Evolutionary conservation across 2,329 filamentous ascomycete species (phyloP).

Genomic region (Capronia coronata): DNA sequence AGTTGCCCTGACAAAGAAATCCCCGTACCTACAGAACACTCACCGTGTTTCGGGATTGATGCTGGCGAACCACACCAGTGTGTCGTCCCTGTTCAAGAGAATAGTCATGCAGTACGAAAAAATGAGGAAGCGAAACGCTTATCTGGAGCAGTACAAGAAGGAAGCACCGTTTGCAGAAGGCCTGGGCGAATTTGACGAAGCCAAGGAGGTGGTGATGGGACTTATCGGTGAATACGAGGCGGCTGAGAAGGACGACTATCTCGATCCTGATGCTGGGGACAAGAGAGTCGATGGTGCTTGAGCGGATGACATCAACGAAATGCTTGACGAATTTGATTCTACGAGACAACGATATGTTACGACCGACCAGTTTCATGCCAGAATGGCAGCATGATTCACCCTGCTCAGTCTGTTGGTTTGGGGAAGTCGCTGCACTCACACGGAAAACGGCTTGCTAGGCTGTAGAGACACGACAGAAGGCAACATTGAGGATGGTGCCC

Average conservation of each 20-base stretch:
- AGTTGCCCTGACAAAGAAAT: constrained; percentile 92
- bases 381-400: not conserved
- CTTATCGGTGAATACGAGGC: constrained; percentile 93
- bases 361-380: not conserved
- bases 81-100: constrained; percentile 91
- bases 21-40: constrained; percentile 88
- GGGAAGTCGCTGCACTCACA: not conserved
- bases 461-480: too few relatives aligned
- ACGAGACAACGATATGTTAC: not conserved
- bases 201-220: constrained; percentile 82
- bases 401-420: not conserved
- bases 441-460: not conserved
- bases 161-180: constrained; percentile 89
- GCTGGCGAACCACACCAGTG: constrained; percentile 96
- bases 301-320: not conserved
- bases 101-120: constrained; percentile 89
- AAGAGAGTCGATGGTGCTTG: constrained; percentile 20
- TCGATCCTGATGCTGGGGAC: constrained; percentile 58
- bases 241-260: constrained; percentile 82
- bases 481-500: too few relatives aligned
- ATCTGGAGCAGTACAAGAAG: constrained; percentile 93
- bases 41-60: constrained; percentile 94
- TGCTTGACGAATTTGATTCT: not conserved
- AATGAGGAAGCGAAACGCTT: constrained; percentile 92
- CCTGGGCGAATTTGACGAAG: constrained; percentile 89